These are phyloP conservation scores for Mycena rebaudengoi DNA, from an alignment of 768 basidiomycete species.

Conservation along the genomic window DNA sequence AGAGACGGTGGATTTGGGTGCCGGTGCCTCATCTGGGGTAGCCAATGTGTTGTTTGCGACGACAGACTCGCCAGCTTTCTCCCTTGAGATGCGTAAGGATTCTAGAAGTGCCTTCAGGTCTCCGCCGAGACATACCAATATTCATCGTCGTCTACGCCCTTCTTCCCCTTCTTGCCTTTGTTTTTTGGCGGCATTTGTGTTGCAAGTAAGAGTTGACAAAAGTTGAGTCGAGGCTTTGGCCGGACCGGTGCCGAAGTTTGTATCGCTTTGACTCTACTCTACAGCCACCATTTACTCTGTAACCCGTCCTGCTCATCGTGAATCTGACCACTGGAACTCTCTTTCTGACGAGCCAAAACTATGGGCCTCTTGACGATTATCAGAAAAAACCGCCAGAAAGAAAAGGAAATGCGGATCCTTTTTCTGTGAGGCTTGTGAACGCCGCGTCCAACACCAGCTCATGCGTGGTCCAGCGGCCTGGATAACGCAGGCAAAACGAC, in stretches of 20 bases:
- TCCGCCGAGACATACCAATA: slow-evolving; percentile 72
- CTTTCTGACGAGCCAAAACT: no score
- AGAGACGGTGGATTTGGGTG: slow-evolving; percentile 39
- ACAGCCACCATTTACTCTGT: background rate
- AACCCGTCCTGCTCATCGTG: background rate
- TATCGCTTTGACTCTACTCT: background rate
- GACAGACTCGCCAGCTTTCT: slow-evolving; percentile 67
- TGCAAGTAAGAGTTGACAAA: slow-evolving; percentile 7
- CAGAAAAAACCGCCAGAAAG: slow-evolving; percentile 93
- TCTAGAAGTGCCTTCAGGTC: slow-evolving; percentile 17
- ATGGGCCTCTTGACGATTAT: slow-evolving; percentile 99
- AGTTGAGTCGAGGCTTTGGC: slow-evolving; percentile 8
- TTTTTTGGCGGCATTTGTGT: slow-evolving; percentile 64
- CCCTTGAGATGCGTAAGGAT: slow-evolving; percentile 52
- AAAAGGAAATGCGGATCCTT: slow-evolving; percentile 94
- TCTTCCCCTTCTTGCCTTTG: slow-evolving; percentile 91
- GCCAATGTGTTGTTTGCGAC: slow-evolving; percentile 51
- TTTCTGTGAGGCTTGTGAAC: slow-evolving; percentile 73
- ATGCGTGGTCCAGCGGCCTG: slow-evolving; percentile 71
- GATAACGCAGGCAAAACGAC: slow-evolving; percentile 99
- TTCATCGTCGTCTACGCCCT: slow-evolving; percentile 74
- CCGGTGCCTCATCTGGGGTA: slow-evolving; percentile 51
- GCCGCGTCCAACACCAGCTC: slow-evolving; percentile 22
- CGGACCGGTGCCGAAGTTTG: background rate
- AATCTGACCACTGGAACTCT: background rate